A percentile compares a stretch with the other conserved stretches of the same genome.
Conservation (phyloP, 441 rosid genomes). For the Mallotus japonicus region DNA sequence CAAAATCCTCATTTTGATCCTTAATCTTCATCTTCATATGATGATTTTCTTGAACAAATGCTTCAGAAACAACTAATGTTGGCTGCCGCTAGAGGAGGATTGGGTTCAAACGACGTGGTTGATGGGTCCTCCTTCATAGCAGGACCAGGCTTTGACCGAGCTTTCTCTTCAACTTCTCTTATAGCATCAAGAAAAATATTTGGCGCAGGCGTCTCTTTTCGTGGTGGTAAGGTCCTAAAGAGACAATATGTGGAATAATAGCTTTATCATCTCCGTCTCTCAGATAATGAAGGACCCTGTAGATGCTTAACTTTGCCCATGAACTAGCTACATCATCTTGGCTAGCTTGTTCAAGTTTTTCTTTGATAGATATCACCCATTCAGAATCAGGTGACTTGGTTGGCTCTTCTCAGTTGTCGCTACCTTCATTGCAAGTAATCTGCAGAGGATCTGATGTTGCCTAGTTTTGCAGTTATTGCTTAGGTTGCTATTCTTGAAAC, state of each 20-base stretch:
- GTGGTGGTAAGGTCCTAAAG: slow-evolving; percentile 85
- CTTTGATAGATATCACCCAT: slow-evolving; percentile 67
- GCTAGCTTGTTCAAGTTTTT: slow-evolving; percentile 58
- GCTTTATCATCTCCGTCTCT: slow-evolving; percentile 76
- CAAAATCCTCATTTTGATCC: too few species aligned
- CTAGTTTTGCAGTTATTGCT: slow-evolving; percentile 22
- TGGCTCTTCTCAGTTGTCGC: slow-evolving; percentile 28
- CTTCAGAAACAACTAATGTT: too few species aligned
- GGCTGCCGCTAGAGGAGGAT: too few species aligned
- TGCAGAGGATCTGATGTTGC: slow-evolving; percentile 28
- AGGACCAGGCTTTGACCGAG: too few species aligned
- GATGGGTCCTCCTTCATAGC: slow-evolving; percentile 45
- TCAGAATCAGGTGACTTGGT: slow-evolving; percentile 37
- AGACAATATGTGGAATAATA: slow-evolving; percentile 70
- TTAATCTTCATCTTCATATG: too few species aligned
- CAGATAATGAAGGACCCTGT: slow-evolving; percentile 70
- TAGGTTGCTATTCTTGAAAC: slow-evolving; percentile 28
- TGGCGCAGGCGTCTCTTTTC: slow-evolving; percentile 59
- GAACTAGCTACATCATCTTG: slow-evolving; percentile 56
- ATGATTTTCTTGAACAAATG: too few species aligned
- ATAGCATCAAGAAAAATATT: slow-evolving; percentile 59
- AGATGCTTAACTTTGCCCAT: slow-evolving; percentile 68
- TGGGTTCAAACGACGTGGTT: too few species aligned
- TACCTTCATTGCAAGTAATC: slow-evolving; percentile 23
- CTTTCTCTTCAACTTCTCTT: slow-evolving; percentile 53